phyloP scores from a whole-genome alignment of 2,329 filamentous ascomycete species.

The Aspergillus sp. region DNA sequence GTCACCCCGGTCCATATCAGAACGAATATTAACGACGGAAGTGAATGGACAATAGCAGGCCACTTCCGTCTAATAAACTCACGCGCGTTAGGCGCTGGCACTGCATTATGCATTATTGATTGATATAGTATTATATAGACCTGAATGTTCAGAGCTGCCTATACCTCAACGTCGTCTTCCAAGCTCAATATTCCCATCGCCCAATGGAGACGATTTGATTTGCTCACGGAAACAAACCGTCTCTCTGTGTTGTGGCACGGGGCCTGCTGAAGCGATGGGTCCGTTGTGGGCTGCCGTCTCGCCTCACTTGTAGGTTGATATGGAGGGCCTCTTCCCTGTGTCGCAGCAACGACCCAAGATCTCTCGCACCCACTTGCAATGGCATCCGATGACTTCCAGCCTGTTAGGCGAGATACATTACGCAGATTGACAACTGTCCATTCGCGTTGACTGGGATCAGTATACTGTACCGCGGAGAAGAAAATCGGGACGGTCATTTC shows the following conservation, averaged over 20 bases:
- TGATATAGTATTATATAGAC: not conserved
- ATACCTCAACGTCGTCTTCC: conserved; percentile 64
- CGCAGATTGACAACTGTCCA: conserved; percentile 71
- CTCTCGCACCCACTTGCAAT: conserved; percentile 81
- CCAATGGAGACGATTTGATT: conserved; percentile 60
- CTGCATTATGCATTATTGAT: not conserved
- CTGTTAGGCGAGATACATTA: conserved; percentile 71
- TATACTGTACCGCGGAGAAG: conserved; percentile 76
- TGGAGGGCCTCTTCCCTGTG: conserved; percentile 66
- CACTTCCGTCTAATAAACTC: not conserved
- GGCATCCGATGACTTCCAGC: conserved; percentile 76
- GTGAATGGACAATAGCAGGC: not conserved
- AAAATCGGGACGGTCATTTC: conserved; percentile 79
- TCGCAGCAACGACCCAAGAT: conserved; percentile 69
- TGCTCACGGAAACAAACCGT: conserved; percentile 55
- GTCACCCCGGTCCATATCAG: not conserved
- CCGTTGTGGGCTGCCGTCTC: conserved; percentile 19
- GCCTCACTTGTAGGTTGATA: conserved; percentile 46
- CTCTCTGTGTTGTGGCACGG: conserved; percentile 37
- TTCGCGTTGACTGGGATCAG: conserved; percentile 62
- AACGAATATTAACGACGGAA: not conserved
- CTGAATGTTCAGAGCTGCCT: conserved; percentile 15
- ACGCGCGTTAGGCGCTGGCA: not conserved
- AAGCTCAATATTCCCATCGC: conserved; percentile 71
- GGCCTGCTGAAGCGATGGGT: conserved; percentile 6